phyloP scores from a whole-genome alignment of 1,139 yeast genomes.

The Zygoascus meyerae region DNA sequence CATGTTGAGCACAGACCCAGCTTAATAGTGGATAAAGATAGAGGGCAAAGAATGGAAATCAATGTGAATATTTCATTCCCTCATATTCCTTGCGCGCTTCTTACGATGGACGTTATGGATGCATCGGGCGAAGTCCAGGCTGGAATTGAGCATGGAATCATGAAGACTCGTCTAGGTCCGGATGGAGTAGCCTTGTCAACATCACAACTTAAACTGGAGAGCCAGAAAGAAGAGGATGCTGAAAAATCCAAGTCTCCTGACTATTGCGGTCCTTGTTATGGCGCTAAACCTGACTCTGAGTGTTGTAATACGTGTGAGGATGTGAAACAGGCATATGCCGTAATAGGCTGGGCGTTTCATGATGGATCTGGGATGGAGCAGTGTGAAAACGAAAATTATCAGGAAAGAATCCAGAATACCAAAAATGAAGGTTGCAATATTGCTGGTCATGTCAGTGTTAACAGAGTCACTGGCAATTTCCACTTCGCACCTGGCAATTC shows the following conservation, averaged over 20 bases:
- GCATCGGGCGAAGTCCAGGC: conserved; percentile 77
- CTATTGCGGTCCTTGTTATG: conserved; percentile 89
- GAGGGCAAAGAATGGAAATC: conserved; percentile 69
- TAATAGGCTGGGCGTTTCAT: conserved; percentile 76
- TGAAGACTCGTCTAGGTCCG: conserved; percentile 55
- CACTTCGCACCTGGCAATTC: conserved; percentile 95
- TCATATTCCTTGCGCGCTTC: conserved; percentile 68
- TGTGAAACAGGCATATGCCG: conserved; percentile 73
- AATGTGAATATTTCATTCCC: conserved; percentile 80
- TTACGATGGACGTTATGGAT: conserved; percentile 67
- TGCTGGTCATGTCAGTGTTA: conserved; percentile 70
- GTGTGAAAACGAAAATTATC: conserved; percentile 87
- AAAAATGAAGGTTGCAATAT: conserved; percentile 83
- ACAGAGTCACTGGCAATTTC: conserved; percentile 82
- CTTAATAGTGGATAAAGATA: conserved; percentile 80
- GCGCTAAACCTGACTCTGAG: conserved; percentile 54
- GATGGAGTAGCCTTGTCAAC: conserved; percentile 41
- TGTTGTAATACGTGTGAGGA: conserved; percentile 88
- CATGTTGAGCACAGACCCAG: conserved; percentile 67
- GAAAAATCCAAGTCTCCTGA: conserved; percentile 34
- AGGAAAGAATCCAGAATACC: conserved; percentile 49
- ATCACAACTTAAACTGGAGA: conserved; percentile 31
- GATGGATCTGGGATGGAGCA: conserved; percentile 85
- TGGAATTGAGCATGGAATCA: conserved; percentile 68
- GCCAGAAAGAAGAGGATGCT: conserved; percentile 22